Conservation (phyloP, 2,329 filamentous ascomycete species). For the Didymella segeticola region DNA sequence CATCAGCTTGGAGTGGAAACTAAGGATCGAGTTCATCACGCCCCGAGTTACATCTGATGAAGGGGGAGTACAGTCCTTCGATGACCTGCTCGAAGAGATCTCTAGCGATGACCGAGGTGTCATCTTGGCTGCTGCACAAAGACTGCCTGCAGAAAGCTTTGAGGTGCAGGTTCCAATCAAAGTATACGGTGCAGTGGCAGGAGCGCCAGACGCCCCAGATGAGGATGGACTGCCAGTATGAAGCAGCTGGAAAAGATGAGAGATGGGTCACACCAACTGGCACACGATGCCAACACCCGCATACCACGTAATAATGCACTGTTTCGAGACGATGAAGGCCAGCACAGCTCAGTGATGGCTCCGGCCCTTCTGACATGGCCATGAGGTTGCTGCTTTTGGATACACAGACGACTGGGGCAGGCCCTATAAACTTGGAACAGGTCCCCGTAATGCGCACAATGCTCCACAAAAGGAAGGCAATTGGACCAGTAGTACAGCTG, state of each 20-base stretch:
- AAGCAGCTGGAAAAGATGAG: neutral
- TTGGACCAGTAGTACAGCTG: no score
- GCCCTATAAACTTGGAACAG: no score
- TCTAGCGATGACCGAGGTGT: slow-evolving; percentile 79
- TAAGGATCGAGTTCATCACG: slow-evolving; percentile 92
- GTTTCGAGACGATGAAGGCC: no score
- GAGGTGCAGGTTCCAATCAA: slow-evolving; percentile 84
- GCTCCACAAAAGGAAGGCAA: no score
- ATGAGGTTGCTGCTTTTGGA: no score
- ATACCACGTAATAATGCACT: no score
- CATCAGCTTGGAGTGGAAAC: slow-evolving; percentile 84
- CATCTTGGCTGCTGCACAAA: slow-evolving; percentile 78
- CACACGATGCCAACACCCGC: no score
- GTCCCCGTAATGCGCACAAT: no score
- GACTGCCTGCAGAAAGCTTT: slow-evolving; percentile 84
- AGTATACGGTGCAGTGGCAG: slow-evolving; percentile 70
- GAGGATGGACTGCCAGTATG: slow-evolving; percentile 44
- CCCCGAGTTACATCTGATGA: slow-evolving; percentile 59
- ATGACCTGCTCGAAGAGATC: slow-evolving; percentile 75
- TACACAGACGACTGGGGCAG: no score
- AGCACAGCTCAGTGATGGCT: no score
- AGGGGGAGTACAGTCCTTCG: slow-evolving; percentile 36
- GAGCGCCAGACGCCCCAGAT: slow-evolving; percentile 41
- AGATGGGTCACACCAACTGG: no score
- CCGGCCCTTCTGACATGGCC: no score